phyloP scores from a whole-genome alignment of 352 stramenopile species.

The Phytophthora ohioensis region DNA sequence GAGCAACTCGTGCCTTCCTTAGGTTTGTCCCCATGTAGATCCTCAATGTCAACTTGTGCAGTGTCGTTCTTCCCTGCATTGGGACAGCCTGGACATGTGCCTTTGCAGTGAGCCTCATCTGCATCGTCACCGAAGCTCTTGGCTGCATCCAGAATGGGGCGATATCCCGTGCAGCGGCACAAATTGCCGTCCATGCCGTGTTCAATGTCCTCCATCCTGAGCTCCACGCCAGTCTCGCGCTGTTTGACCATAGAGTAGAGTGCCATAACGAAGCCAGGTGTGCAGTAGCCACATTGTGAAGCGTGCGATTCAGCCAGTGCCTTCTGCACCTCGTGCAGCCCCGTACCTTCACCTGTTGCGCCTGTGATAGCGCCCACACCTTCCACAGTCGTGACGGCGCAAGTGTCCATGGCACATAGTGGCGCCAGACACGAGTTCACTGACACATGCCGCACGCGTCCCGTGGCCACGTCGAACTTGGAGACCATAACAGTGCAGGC shows the following conservation, averaged over 20 bases:
- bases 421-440: conserved; percentile 92
- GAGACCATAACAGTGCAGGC: conserved; percentile 96
- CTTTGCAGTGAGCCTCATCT: conserved; percentile 65
- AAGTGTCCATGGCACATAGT: conserved; percentile 83
- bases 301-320: conserved; percentile 91
- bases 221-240: conserved; percentile 67
- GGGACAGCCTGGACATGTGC: conserved; percentile 69
- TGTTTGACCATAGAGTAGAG: conserved; percentile 86
- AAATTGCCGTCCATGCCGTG: conserved; percentile 96
- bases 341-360: conserved; percentile 34
- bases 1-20: conserved; percentile 67
- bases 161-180: conserved; percentile 94
- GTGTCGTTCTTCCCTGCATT: conserved; percentile 58
- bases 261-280: conserved; percentile 90
- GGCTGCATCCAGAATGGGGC: conserved; percentile 84
- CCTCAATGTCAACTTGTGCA: conserved; percentile 61
- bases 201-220: conserved; percentile 91
- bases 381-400: conserved; percentile 90
- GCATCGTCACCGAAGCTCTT: conserved; percentile 88
- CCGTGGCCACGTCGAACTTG: conserved; percentile 55
- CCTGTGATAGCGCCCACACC: conserved; percentile 62
- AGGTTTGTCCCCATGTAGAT: conserved; percentile 37
- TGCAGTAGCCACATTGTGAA: conserved; percentile 96
- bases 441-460: conserved; percentile 68
- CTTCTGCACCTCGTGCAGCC: conserved; percentile 87